Percentiles rank a stretch among this genome's conserved stretches.
Conservation (phyloP, 148 eudicot genomes). For the Limonium bicolor region DNA sequence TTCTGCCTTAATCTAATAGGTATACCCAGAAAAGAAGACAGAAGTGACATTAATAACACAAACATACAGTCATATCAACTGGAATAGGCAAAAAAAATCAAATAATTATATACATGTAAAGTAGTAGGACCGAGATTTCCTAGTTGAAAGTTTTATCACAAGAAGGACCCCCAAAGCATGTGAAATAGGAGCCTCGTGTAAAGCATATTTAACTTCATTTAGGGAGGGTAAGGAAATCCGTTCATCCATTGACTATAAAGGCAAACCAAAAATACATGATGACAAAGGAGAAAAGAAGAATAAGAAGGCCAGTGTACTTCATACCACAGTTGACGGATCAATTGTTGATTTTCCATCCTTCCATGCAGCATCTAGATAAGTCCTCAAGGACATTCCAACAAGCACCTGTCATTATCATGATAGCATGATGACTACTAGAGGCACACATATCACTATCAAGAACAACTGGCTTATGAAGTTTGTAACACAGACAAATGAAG, state of each 20-base stretch:
- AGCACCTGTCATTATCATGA: conserved; percentile 40
- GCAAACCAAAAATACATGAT: not conserved
- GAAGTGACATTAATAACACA: not conserved
- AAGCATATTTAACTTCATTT: no score
- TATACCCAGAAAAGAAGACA: conserved; percentile 3
- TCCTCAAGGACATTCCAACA: conserved; percentile 89
- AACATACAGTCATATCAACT: not conserved
- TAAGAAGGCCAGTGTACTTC: no score
- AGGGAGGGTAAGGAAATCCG: no score
- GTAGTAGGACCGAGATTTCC: no score
- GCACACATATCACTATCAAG: not conserved
- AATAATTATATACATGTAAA: no score
- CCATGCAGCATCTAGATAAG: conserved; percentile 98
- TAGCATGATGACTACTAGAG: conserved; percentile 1
- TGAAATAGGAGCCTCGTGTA: no score
- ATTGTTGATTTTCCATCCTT: conserved; percentile 93
- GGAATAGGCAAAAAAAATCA: not conserved
- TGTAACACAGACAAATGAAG: not conserved
- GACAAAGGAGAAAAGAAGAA: no score
- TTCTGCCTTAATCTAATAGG: conserved; percentile 70
- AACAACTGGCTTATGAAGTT: conserved; percentile 37
- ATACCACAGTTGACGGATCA: conserved; percentile 97
- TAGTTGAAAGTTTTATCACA: no score
- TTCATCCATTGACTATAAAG: not conserved
- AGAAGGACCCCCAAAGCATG: no score